Evolutionary conservation across 192 early-diverging fungal species (phyloP), one percentile per base, ranked within the genome.

Genomic region (Bifiguratus adelaidae): DNA sequence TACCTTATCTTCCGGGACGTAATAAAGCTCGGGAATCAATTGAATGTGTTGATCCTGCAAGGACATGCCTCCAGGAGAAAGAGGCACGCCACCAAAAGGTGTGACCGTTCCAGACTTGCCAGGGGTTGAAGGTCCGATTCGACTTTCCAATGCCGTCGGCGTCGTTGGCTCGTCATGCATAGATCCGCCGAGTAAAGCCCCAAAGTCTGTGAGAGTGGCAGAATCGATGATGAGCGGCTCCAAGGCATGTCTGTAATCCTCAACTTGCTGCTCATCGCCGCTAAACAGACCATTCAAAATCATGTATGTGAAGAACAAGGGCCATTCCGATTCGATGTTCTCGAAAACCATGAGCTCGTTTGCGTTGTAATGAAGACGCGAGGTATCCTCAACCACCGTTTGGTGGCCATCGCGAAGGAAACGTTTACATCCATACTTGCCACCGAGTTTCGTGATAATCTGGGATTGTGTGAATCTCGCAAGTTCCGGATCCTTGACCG

Each of bases 341-440:
- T 89, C 85, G 65, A 92, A 92, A 11, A 83, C 71, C 49, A 79
- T 76, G 47, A 92, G 71, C 56, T 92, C 89, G 26, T 79, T 76
- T 1, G 85, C 69, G 21, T 88, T 79, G 55, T 92, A 92, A 49
- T 89, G 77, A 20, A 92, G 65, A 43, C 86, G 85, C 6, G 54
- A 56, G 12, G 66, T 74, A 50, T 91, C 83, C 65, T 91, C 88
- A 3, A 86, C 50, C 9, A 82, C 67, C 11, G 81, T 81, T 52
- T 92, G 89, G 67, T 92, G 89, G 0, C 89, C 89, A 58, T 92
- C 89, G 42, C 85, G 68, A 41, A 92, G 56, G 52, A 92, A 92
- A 3, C 89, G 76, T 50, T 88, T 88, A 55, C 80, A 86, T 1
- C 89, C 89, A 52, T 88, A 88, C 32, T 66, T 67, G 30, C 89